Percentiles rank a stretch among this genome's conserved stretches.
These are phyloP conservation scores for Uronychia setigera DNA, from an alignment of 73 alveolate species.

Conservation along the genomic window DNA sequence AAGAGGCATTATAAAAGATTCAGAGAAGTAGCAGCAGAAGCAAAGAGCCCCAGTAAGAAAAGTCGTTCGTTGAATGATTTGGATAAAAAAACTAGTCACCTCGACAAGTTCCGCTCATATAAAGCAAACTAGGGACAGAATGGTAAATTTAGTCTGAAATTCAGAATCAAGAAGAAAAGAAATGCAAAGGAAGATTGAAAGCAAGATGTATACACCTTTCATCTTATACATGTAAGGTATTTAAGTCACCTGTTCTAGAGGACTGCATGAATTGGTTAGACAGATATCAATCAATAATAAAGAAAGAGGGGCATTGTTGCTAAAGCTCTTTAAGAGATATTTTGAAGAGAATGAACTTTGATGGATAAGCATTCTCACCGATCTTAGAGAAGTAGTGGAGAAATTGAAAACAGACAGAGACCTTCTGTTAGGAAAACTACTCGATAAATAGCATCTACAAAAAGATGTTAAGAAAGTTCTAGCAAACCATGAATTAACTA, in stretches of 20 bases:
- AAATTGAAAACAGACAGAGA: slow-evolving; percentile 9
- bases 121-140: too few relatives aligned
- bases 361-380: neutral
- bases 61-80: too few relatives aligned
- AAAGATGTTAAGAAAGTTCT: slow-evolving; percentile 5
- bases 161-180: too few relatives aligned
- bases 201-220: too few relatives aligned
- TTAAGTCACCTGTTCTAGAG: neutral
- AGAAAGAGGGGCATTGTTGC: slow-evolving; percentile 8
- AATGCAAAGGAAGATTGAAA: too few relatives aligned
- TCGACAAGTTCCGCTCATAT: too few relatives aligned
- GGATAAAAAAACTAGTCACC: too few relatives aligned
- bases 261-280: slow-evolving; percentile 1
- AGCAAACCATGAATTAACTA: slow-evolving; percentile 1
- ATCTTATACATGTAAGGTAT: neutral
- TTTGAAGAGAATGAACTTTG: slow-evolving; percentile 7
- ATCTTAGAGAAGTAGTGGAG: neutral
- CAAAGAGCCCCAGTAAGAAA: too few relatives aligned
- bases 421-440: neutral
- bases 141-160: too few relatives aligned
- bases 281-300: neutral
- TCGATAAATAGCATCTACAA: slow-evolving; percentile 2
- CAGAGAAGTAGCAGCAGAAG: too few relatives aligned
- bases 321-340: neutral
- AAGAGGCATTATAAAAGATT: too few relatives aligned